These are phyloP conservation scores for Claviceps sp. DNA, from an alignment of 2,329 filamentous ascomycete genomes.

Conservation along the genomic window DNA sequence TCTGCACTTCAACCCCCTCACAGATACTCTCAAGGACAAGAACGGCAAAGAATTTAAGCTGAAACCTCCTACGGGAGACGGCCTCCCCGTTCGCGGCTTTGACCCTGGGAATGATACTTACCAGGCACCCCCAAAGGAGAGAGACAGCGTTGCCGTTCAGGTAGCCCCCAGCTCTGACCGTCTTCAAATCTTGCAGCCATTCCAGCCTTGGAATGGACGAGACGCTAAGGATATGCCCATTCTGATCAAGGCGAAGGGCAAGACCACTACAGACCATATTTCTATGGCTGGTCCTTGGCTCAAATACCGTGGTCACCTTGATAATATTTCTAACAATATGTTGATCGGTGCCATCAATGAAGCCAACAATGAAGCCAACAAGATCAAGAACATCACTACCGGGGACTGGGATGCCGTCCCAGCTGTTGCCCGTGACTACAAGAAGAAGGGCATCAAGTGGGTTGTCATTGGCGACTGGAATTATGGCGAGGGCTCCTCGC, in stretches of 20 bases:
- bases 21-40: slow-evolving; percentile 83
- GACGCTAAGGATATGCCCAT: slow-evolving; percentile 75
- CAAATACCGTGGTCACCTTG: slow-evolving; percentile 96
- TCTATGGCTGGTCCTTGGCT: slow-evolving; percentile 95
- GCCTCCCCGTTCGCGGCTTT: slow-evolving; percentile 70
- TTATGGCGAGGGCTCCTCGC: slow-evolving; percentile 94
- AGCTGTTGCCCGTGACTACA: slow-evolving; percentile 93
- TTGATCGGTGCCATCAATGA: slow-evolving; percentile 93
- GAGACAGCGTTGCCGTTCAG: slow-evolving; percentile 56
- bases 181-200: slow-evolving; percentile 82
- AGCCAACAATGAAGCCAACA: slow-evolving; percentile 94
- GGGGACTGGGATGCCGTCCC: slow-evolving; percentile 81
- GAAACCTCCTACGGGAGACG: slow-evolving; percentile 62
- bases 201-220: slow-evolving; percentile 83
- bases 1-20: slow-evolving; percentile 89
- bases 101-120: slow-evolving; percentile 89
- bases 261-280: slow-evolving; percentile 96
- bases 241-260: slow-evolving; percentile 90
- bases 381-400: slow-evolving; percentile 81
- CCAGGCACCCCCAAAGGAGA: slow-evolving; percentile 81
- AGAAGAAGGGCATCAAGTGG: slow-evolving; percentile 92
- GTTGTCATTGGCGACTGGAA: slow-evolving; percentile 99
- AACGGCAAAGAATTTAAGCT: slow-evolving; percentile 94
- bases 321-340: slow-evolving; percentile 99
- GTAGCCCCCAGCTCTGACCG: slow-evolving; percentile 86